Base-by-base conservation (phyloP, 2,329 filamentous ascomycete genomes). In the Colletotrichum magnum region DNA sequence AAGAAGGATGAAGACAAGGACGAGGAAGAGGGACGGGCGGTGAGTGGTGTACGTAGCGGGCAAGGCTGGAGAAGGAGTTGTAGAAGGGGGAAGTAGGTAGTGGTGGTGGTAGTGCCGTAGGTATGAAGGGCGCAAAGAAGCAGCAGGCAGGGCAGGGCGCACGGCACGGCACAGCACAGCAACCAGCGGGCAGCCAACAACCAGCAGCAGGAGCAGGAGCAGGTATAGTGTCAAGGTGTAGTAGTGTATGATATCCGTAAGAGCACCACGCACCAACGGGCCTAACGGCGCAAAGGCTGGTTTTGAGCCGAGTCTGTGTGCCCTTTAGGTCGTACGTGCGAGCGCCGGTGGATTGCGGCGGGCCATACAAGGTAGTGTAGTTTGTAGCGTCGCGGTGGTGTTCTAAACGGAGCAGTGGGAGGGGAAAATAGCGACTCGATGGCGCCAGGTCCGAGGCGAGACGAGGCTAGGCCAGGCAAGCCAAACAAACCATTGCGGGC, bases 281-380 rank as follows among this genome's bases (percentile, higher is more conserved):
- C 54, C 51, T 54, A 65, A 51, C 48, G 48, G 66, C 56, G 45
- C 32, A 15, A 43, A 66, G 56, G 50, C 66, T 60, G 50, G 43
- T 39, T 41, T 56, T 47, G 63, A 45, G 26, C 51, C 51, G 45
- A 47, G 57, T 69, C 57, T 67, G 56, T 67, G 67, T 51, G 62
- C 28, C 21, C 47, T 60, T 36, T 60, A 28, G 58, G 16, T 52
- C 58, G 58, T 41, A 36, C 51, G 16, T 58, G 54, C 24, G 54
- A 21, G 54, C 54, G 21, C 16, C 13, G 56, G 66, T 66, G 62
- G 66, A 32, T 60, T 60, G 58, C 15, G 58, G 56, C 62, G 26
- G 52, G 60, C 56, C 45, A 69, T 50, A 47, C 41, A 45, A 26
- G 51, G 50, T 58, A 58, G 28, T 9, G 28, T 9, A 36, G 32